Evolutionary conservation across 1,284 basidiomycete genomes (phyloP).

Genomic region (Rhodotorula sp.): DNA sequence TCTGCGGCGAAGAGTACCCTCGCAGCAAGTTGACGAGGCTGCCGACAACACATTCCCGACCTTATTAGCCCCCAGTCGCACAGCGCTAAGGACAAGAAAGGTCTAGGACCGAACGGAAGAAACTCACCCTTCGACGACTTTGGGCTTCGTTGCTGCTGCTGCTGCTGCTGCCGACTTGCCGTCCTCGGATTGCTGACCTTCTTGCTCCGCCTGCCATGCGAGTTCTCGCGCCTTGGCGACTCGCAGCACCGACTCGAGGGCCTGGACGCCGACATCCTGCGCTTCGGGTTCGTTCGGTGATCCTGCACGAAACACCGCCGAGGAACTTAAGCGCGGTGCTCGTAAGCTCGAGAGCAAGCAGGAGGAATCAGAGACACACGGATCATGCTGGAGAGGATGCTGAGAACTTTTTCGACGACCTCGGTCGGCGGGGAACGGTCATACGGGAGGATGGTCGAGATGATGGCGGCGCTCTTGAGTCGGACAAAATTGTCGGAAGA

Average conservation of each 20-base stretch:
- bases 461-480: slow-evolving; percentile 81
- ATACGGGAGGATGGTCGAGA: slow-evolving; percentile 78
- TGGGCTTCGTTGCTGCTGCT: slow-evolving; percentile 34
- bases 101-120: neutral
- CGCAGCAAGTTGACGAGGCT: slow-evolving; percentile 37
- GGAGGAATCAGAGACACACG: slow-evolving; percentile 28
- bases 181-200: neutral
- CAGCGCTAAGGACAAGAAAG: neutral
- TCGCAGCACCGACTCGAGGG: slow-evolving; percentile 80
- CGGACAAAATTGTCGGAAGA: slow-evolving; percentile 91
- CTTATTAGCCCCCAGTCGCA: neutral
- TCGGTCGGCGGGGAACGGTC: slow-evolving; percentile 19
- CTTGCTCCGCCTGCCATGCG: slow-evolving; percentile 51
- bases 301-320: slow-evolving; percentile 6
- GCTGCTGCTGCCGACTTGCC: slow-evolving; percentile 10
- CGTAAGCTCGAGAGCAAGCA: slow-evolving; percentile 46
- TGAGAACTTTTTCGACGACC: slow-evolving; percentile 29
- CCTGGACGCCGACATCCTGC: slow-evolving; percentile 86
- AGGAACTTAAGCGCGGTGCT: neutral
- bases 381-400: slow-evolving; percentile 30
- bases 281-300: slow-evolving; percentile 57
- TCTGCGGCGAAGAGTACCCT: slow-evolving; percentile 62
- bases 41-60: neutral
- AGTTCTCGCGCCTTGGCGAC: slow-evolving; percentile 68
- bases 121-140: slow-evolving; percentile 60